Base-by-base conservation (phyloP, 1,139 yeast genomes). In the Suhomyces chickasaworum region DNA sequence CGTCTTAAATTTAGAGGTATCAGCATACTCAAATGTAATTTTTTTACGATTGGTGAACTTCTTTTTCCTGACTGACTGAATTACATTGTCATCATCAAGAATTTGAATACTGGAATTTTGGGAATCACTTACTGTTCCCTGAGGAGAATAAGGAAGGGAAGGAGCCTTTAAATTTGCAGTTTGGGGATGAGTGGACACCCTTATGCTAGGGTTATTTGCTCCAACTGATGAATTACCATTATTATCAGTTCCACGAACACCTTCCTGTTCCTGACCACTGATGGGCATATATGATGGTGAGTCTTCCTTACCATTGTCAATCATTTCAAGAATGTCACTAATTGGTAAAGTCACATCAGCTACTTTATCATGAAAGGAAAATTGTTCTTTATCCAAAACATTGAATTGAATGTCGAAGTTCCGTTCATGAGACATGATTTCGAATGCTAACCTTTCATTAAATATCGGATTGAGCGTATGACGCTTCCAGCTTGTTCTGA, bases 391-490 rank as follows among this genome's bases (percentile, higher is more conserved):
- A 63, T 93, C 99, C 60, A 89, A 70, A 2, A 93, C 84, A 22
- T 84, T 77, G 56, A 93, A 84, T 47, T 80, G 80, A 40, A 93
- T 68, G 42, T 85, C 79, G 59, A 75, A 91, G 48, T 77, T 77
- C 27, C 69, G 67, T 61, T 90, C 97, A 53, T 78, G 80, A 3
- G 81, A 75, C 37, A 81, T 73, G 0, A 93, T 79, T 53, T 91
- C 96, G 62, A 93, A 85, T 2, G 93, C 84, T 35, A 91, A 68
- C 54, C 86, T 70, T 64, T 91, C 96, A 60, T 89, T 84, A 63
- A 83, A 93, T 0, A 84, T 77, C 0, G 99, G 99, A 48, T 85
- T 86, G 44, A 89, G 66, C 1, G 89, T 86, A 60, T 91, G 98
- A 23, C 89, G 80, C 56, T 84, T 80, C 83, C 90, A 86, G 20